A percentile compares a stretch with the other conserved stretches of the same genome.
Evolutionary conservation across 2,329 filamentous ascomycete species (phyloP).

Genomic region (Cordyceps farinosa): DNA sequence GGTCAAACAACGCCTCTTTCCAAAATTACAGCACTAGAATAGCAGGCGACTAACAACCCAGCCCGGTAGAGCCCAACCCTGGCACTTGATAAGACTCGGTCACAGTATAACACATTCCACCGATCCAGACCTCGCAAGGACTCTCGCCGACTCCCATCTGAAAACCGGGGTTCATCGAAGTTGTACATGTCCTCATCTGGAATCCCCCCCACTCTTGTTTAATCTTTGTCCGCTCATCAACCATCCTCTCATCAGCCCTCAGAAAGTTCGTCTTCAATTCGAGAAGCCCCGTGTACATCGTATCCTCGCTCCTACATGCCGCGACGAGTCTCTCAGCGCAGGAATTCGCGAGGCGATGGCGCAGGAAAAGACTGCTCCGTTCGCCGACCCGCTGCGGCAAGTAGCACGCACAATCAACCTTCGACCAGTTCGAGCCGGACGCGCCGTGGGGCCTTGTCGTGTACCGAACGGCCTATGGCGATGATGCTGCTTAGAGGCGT

Average conservation of each 20-base stretch:
- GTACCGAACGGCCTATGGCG: conserved; percentile 14
- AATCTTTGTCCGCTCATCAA: no score
- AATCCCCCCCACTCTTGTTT: no score
- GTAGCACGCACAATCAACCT: background rate
- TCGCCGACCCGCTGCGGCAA: background rate
- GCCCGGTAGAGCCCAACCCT: no score
- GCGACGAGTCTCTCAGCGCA: background rate
- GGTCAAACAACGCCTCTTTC: no score
- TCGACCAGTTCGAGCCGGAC: background rate
- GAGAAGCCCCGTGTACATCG: background rate
- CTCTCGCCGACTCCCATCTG: no score
- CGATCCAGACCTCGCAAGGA: no score
- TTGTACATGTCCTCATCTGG: no score
- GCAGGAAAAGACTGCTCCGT: background rate
- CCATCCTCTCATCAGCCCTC: background rate
- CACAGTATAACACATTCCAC: no score
- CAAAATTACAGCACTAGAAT: no score
- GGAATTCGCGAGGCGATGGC: background rate
- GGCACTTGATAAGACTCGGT: no score
- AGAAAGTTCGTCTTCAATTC: background rate
- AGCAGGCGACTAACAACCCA: no score
- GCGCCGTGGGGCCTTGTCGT: conserved; percentile 11
- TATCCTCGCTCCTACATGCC: conserved; percentile 2
- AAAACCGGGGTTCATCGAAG: no score
- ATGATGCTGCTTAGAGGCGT: conserved; percentile 10